A percentile compares a stretch with the other conserved stretches of the same genome.
phyloP scores from a whole-genome alignment of 495 filamentous ascomycete genomes.

The Talaromyces liani region DNA sequence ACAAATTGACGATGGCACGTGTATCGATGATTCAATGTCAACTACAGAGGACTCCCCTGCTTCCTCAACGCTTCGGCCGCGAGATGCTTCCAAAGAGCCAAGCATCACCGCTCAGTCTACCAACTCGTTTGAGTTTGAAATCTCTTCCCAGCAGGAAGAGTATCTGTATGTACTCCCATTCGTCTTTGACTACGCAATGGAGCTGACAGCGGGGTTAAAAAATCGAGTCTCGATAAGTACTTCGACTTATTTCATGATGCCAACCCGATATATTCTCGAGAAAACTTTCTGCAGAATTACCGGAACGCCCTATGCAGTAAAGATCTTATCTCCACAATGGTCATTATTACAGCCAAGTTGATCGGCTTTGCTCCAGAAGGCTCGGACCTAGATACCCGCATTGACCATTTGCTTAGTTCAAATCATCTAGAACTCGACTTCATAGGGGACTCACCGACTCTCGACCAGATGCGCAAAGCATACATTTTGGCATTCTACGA shows the following conservation, averaged over 20 bases:
- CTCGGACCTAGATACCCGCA: background rate
- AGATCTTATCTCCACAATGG: background rate
- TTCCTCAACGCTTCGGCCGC: background rate
- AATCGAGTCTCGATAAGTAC: background rate
- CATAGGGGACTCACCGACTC: background rate
- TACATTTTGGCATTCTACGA: constrained; percentile 1
- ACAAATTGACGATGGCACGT: background rate
- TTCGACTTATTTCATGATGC: background rate
- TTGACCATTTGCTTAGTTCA: constrained; percentile 3
- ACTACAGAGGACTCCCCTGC: background rate
- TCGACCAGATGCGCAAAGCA: background rate
- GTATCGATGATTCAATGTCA: background rate
- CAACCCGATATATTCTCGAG: background rate
- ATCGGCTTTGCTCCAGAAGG: background rate
- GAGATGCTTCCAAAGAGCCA: background rate
- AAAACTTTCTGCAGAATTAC: background rate
- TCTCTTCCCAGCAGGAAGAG: background rate
- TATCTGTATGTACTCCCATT: background rate
- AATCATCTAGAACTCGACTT: background rate
- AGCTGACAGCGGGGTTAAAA: background rate
- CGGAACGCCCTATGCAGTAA: background rate
- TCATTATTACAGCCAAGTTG: background rate
- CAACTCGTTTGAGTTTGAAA: background rate
- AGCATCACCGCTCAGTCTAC: background rate
- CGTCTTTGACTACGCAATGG: background rate